Evolutionary conservation across 371 early-diverging fungal genomes (phyloP).

Genomic region (Mortierella sp.): DNA sequence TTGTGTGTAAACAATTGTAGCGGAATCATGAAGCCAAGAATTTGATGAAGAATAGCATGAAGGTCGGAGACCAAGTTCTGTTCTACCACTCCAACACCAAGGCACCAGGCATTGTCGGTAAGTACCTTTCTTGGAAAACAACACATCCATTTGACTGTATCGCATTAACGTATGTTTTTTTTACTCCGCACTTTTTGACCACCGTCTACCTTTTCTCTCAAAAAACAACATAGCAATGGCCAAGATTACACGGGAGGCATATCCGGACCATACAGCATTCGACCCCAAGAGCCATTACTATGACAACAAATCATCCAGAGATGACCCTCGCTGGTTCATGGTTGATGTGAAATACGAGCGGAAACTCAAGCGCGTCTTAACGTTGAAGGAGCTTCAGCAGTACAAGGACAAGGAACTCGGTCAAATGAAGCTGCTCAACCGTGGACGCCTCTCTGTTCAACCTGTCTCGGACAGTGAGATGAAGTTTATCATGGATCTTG

Average conservation of each 20-base stretch:
- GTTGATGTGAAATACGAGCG: constrained; percentile 77
- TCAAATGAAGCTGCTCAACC: constrained; percentile 72
- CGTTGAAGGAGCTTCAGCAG: constrained; percentile 71
- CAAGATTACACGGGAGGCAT: constrained; percentile 68
- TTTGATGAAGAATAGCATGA: constrained; percentile 75
- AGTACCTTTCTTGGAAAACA: background rate
- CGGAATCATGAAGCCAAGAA: constrained; percentile 81
- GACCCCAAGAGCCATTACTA: constrained; percentile 75
- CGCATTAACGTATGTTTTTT: too few relatives aligned
- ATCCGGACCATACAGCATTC: constrained; percentile 76
- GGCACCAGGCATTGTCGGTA: constrained; percentile 77
- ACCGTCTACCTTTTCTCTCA: background rate
- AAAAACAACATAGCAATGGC: constrained; percentile 18
- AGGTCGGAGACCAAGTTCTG: constrained; percentile 69
- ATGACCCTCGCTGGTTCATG: constrained; percentile 80
- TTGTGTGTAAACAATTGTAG: constrained; percentile 18
- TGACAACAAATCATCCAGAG: constrained; percentile 69
- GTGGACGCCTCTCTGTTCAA: constrained; percentile 79
- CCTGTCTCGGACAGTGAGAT: constrained; percentile 69
- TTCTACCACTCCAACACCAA: constrained; percentile 86
- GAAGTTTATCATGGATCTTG: constrained; percentile 66
- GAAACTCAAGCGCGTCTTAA: constrained; percentile 65
- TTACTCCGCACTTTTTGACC: background rate
- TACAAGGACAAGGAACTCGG: constrained; percentile 60
- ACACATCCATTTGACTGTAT: background rate